These are phyloP conservation scores for Barnettozyma hawaiiensis DNA, from an alignment of 1,139 yeast species.

Conservation along the genomic window DNA sequence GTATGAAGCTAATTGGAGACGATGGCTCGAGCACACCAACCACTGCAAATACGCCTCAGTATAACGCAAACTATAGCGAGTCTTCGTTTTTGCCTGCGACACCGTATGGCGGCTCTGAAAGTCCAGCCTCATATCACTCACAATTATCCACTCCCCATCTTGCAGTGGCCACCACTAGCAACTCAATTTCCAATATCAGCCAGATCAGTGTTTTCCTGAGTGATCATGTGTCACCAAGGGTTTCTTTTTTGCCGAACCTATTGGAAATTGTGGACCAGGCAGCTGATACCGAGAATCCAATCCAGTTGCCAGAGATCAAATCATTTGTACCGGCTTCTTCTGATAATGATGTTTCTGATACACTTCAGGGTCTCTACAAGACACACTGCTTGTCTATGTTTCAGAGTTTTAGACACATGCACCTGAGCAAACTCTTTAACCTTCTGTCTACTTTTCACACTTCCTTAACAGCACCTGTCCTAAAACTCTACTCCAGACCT, in stretches of 20 bases:
- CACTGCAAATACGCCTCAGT: constrained; percentile 22
- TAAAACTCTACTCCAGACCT: constrained; percentile 50
- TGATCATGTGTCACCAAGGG: constrained; percentile 23
- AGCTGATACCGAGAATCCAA: constrained; percentile 20
- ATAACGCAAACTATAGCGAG: constrained; percentile 19
- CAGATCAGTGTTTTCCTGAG: constrained; percentile 15
- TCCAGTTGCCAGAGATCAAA: constrained; percentile 48
- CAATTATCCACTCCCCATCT: constrained; percentile 24
- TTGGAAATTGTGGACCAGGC: constrained; percentile 28
- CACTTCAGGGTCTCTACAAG: constrained; percentile 54
- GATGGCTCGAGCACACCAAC: constrained; percentile 24
- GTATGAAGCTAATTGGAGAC: constrained; percentile 60
- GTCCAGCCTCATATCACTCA: constrained; percentile 25
- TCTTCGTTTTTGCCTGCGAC: constrained; percentile 28
- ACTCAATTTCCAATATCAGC: constrained; percentile 5
- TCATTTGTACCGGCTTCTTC: constrained; percentile 44
- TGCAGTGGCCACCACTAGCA: constrained; percentile 13
- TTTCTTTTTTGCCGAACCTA: constrained; percentile 37
- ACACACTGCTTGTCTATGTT: constrained; percentile 58
- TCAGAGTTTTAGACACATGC: constrained; percentile 64
- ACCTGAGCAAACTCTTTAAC: constrained; percentile 52
- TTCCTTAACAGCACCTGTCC: constrained; percentile 60
- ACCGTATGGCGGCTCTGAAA: constrained; percentile 29
- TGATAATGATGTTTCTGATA: constrained; percentile 57
- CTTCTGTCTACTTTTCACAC: constrained; percentile 51